A percentile compares a stretch with the other conserved stretches of the same genome.
phyloP scores from a whole-genome alignment of 1,284 basidiomycete genomes.

The Ustilago bromivora region DNA sequence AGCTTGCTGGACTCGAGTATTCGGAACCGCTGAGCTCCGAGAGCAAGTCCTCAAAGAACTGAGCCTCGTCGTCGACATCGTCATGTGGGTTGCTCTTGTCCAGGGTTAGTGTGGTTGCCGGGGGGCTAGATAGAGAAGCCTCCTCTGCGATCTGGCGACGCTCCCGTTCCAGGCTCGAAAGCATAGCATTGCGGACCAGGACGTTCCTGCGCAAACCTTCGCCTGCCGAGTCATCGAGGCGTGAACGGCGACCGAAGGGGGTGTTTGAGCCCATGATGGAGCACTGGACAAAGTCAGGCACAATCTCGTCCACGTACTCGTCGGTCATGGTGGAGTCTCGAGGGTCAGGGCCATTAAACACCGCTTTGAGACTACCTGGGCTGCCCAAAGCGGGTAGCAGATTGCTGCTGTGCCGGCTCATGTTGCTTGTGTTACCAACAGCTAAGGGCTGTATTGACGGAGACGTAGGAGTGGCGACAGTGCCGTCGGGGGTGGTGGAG shows the following conservation, averaged over 20 bases:
- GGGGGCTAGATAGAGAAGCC: not conserved
- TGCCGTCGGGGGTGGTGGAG: not conserved
- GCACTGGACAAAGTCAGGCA: constrained; percentile 18
- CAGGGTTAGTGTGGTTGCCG: not conserved
- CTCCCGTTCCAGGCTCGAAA: constrained; percentile 52
- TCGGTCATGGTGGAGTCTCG: constrained; percentile 5
- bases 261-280: constrained; percentile 21
- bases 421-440: not conserved
- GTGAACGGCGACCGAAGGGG: constrained; percentile 23
- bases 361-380: constrained; percentile 35
- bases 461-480: not conserved
- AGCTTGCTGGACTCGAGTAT: not conserved
- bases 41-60: constrained; percentile 52
- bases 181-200: constrained; percentile 53
- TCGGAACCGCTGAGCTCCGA: constrained; percentile 38
- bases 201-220: constrained; percentile 52
- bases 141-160: constrained; percentile 31
- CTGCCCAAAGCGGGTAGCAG: constrained; percentile 14
- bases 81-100: not conserved
- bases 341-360: constrained; percentile 10
- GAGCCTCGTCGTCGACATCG: constrained; percentile 32
- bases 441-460: constrained; percentile 7
- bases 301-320: constrained; percentile 31
- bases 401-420: constrained; percentile 11
- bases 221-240: constrained; percentile 52